A percentile compares a stretch with the other conserved stretches of the same genome.
These are phyloP conservation scores for Yarrowia sp. DNA, from an alignment of 805 yeast genomes.

Conservation along the genomic window DNA sequence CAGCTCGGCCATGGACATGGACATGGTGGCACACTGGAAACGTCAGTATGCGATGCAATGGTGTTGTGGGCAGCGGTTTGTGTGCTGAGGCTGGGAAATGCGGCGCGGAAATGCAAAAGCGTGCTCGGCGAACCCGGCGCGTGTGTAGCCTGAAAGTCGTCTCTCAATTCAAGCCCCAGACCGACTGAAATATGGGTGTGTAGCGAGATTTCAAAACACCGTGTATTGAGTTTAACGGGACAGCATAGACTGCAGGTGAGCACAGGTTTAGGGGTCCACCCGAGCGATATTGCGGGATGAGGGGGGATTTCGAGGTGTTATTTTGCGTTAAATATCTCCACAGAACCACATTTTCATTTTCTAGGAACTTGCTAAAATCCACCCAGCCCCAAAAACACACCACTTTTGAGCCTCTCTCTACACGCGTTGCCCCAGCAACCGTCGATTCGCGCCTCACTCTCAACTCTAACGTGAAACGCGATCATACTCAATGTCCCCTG, in stretches of 20 bases:
- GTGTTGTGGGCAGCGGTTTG: too few species aligned
- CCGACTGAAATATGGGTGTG: slow-evolving; percentile 13
- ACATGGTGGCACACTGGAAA: not conserved
- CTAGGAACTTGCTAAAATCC: too few species aligned
- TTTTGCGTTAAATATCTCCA: not conserved
- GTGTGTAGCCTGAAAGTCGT: too few species aligned
- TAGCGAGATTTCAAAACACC: slow-evolving; percentile 23
- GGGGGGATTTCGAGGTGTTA: too few species aligned
- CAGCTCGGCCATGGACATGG: slow-evolving; percentile 11
- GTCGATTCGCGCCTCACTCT: slow-evolving; percentile 2
- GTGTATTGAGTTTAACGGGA: slow-evolving; percentile 19
- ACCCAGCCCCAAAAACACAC: too few species aligned
- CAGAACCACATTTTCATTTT: too few species aligned
- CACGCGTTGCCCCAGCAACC: slow-evolving; percentile 11
- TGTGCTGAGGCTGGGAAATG: too few species aligned
- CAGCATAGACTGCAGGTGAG: slow-evolving; percentile 4
- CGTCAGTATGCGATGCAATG: too few species aligned
- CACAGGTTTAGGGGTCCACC: slow-evolving; percentile 13
- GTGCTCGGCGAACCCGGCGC: too few species aligned
- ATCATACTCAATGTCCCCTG: slow-evolving; percentile 17
- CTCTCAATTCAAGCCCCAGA: not conserved
- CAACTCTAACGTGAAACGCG: slow-evolving; percentile 17
- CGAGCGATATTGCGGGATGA: too few species aligned
- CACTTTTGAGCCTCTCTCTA: too few species aligned
- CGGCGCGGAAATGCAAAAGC: too few species aligned